Evolutionary conservation across 352 stramenopile genomes (phyloP), one percentile per base, ranked within the genome.

Genomic region (Globisporangium paddicum): DNA sequence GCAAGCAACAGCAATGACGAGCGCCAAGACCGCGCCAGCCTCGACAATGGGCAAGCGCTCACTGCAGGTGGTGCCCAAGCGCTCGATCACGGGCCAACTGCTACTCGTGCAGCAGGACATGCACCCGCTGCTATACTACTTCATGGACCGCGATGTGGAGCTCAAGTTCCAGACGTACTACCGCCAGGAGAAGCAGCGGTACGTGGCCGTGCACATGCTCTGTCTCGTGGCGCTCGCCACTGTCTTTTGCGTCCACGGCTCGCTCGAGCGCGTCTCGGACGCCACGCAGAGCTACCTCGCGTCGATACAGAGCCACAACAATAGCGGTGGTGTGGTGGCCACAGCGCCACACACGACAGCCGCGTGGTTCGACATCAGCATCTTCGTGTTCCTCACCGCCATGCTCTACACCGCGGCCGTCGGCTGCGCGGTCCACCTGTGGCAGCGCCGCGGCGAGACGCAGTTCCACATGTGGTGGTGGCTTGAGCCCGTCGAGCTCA

Each of bases 81-180:
- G 66, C 23, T 32, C 75, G 51, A 0, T 69, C 45, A 41, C 69
- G 45, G 26, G 66, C 18, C 45, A 63, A 4, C 51, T 71, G 14
- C 58, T 76, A 26, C 41, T 81, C 19, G 66, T 77, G 18, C 64
- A 77, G 48, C 72, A 83, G 34, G 72, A 77, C 13, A 69, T 72
- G 14, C 73, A 86, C 54, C 34, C 62, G 11, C 32, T 74, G 11
- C 61, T 82, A 28, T 75, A 72, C 57, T 75, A 72, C 61, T 88
- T 88, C 41, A 23, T 80, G 49, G 75, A 88, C 44, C 64, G 62
- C 49, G 67, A 77, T 44, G 68, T 86, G 25, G 78, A 88, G 59
- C 72, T 72, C 47, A 75, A 82, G 50, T 88, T 86, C 64, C 78
- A 88, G 63, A 75, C 69, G 0, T 88, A 77, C 54, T 82, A 75